Evolutionary conservation across 768 basidiomycete genomes (phyloP).

Genomic region (Boletus sp.): DNA sequence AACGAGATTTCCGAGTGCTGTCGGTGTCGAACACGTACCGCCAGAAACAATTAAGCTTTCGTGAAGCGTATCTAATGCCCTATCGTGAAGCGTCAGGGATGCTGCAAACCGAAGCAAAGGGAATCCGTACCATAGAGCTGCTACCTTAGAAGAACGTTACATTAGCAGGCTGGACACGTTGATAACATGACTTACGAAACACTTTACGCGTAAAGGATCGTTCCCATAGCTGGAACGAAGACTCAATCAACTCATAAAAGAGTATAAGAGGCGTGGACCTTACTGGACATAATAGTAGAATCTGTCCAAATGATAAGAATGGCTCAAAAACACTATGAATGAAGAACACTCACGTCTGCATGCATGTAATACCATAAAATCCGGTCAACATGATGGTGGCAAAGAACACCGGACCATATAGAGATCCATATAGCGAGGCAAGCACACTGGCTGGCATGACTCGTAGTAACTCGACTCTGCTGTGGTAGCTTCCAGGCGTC

Average conservation of each 20-base stretch:
- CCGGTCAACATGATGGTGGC: neutral
- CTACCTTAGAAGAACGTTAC: constrained; percentile 2
- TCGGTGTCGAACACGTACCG: neutral
- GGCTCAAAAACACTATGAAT: neutral
- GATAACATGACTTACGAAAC: constrained; percentile 4
- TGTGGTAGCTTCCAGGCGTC: too few relatives aligned
- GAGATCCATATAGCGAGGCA: neutral
- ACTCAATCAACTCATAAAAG: neutral
- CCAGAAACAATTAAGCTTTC: constrained; percentile 7
- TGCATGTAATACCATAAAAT: neutral
- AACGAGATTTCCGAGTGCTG: neutral
- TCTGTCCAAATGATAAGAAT: neutral
- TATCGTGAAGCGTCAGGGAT: neutral
- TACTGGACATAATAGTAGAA: constrained; percentile 5
- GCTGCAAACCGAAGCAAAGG: neutral
- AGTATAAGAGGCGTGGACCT: neutral
- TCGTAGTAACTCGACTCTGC: neutral
- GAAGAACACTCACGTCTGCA: neutral
- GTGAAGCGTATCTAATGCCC: constrained; percentile 11
- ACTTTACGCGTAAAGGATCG: constrained; percentile 3
- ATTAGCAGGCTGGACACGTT: neutral
- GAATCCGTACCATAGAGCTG: constrained; percentile 5
- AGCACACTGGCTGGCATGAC: neutral
- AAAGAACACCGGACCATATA: neutral
- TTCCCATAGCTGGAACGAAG: constrained; percentile 1